Evolutionary conservation across 306 rosid genomes (phyloP), one percentile per base, ranked within the genome.

Genomic region (cucumber (Cucumis sativus)): DNA sequence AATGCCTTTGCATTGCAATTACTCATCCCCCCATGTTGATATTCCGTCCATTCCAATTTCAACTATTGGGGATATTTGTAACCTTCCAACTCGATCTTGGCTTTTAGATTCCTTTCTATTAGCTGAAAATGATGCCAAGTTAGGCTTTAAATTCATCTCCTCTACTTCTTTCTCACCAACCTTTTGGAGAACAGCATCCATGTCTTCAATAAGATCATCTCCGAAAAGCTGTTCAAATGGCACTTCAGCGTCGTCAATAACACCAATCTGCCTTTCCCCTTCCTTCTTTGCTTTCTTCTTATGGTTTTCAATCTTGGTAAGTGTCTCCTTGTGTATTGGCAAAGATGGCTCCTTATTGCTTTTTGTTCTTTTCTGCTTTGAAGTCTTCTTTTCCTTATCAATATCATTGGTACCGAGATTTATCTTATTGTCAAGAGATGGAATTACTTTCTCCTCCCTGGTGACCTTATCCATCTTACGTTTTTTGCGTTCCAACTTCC

Each of bases 21-120:
- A 83, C 70, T 85, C 86, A 67, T 90, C 96, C 25, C 79, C 97
- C 98, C 98, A 94, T 60, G 96, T 84, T 74, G 98, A 94, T 64
- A 85, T 71, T 21, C 97, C 97, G 58, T 97, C 98, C 69, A 77
- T 79, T 81, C 97, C 98, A 41, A 94, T 83, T 81, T 94, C 96
- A 28, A 33, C 58, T 37, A 15, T 79, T 7, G 86, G 79, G 59
- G 73, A 37, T 13, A 62, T 62, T 62, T 78, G 77, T 20, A 66
- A 35, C 15, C 81, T 39, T 20, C 75, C 70, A 63, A 75, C 84
- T 16, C 14, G 58, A 25, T 76, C 81, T 67, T 51, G 77, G 51
- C 9, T 71, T 67, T 83, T 84, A n/a, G 79, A 58, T 57, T 74
- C 84, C 81, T 79, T 88, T 69, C 10, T 74, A 77, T 84, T 89